phyloP scores from a whole-genome alignment of 257 asterid genomes.

The Henckelia pumila region DNA sequence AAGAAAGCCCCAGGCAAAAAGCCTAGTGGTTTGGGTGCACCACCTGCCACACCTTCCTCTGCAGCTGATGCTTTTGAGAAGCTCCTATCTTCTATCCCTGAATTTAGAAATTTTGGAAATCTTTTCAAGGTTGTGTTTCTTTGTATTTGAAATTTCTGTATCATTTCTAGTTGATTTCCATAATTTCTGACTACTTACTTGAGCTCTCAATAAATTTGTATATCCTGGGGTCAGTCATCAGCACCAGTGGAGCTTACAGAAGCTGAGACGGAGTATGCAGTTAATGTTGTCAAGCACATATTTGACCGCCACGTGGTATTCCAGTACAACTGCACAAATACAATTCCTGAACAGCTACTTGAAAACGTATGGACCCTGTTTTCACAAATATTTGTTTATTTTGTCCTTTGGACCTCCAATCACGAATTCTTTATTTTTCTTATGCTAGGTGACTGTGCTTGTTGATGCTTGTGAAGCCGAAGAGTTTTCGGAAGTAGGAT shows the following conservation, averaged over 20 bases:
- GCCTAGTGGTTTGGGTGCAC: constrained; percentile 83
- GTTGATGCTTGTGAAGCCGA: constrained; percentile 99
- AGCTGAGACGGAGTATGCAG: constrained; percentile 98
- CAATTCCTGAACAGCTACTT: constrained; percentile 89
- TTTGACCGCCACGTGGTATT: constrained; percentile 82
- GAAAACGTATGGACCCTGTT: constrained; percentile 59
- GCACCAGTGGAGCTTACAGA: constrained; percentile 98
- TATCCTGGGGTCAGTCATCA: constrained; percentile 65
- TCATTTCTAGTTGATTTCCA: constrained; percentile 13
- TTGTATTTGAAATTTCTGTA: neutral
- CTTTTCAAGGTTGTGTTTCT: constrained; percentile 77
- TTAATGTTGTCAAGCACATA: constrained; percentile 94
- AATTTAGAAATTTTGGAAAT: constrained; percentile 79
- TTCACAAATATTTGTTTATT: neutral
- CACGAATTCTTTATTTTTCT: constrained; percentile 19
- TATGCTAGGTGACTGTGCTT: constrained; percentile 72
- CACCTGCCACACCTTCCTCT: constrained; percentile 69
- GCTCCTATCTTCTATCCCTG: constrained; percentile 75
- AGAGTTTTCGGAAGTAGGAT: constrained; percentile 84
- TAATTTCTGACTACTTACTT: constrained; percentile 25
- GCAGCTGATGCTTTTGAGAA: constrained; percentile 78
- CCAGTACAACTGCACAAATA: constrained; percentile 97
- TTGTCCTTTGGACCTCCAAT: constrained; percentile 14
- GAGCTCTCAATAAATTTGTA: constrained; percentile 17
- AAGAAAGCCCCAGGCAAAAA: constrained; percentile 93